These are phyloP conservation scores for Chaetoceros muelleri DNA, from an alignment of 108 stramenopile species.

Conservation along the genomic window DNA sequence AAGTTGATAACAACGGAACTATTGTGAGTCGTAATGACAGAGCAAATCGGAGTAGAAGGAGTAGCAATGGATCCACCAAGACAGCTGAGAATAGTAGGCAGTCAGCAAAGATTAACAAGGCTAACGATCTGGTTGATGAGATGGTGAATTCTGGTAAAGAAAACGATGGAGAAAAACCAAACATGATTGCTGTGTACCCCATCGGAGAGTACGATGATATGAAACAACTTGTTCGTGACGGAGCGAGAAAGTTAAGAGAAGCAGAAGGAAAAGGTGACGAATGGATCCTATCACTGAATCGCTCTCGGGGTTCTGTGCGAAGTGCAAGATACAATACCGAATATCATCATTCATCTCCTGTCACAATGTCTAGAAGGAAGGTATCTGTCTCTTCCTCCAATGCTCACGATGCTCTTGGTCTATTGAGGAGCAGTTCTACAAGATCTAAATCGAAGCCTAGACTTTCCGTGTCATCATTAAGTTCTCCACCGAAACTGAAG, in stretches of 20 bases:
- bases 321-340: constrained; percentile 8
- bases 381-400: constrained; percentile 4
- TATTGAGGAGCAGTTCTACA: constrained; percentile 6
- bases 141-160: constrained; percentile 39
- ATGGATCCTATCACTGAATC: constrained; percentile 39
- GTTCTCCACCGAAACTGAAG: constrained; percentile 61
- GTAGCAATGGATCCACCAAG: constrained; percentile 36
- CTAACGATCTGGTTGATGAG: constrained; percentile 78
- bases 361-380: neutral
- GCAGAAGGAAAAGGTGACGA: constrained; percentile 46
- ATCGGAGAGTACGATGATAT: constrained; percentile 85
- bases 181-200: constrained; percentile 55
- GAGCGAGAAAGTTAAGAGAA: constrained; percentile 73
- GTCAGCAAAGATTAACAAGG: constrained; percentile 82
- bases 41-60: constrained; percentile 52
- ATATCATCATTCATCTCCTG: neutral
- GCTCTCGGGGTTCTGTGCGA: constrained; percentile 19
- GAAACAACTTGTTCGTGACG: constrained; percentile 82
- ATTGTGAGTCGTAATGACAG: constrained; percentile 66
- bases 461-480: constrained; percentile 6
- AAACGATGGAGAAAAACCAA: constrained; percentile 33
- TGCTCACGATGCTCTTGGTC: constrained; percentile 6
- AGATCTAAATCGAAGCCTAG: constrained; percentile 26
- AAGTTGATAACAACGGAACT: constrained; percentile 56
- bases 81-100: constrained; percentile 70